Base-by-base conservation (phyloP, 2,329 filamentous ascomycete species). In the Colletotrichum nymphaeae region DNA sequence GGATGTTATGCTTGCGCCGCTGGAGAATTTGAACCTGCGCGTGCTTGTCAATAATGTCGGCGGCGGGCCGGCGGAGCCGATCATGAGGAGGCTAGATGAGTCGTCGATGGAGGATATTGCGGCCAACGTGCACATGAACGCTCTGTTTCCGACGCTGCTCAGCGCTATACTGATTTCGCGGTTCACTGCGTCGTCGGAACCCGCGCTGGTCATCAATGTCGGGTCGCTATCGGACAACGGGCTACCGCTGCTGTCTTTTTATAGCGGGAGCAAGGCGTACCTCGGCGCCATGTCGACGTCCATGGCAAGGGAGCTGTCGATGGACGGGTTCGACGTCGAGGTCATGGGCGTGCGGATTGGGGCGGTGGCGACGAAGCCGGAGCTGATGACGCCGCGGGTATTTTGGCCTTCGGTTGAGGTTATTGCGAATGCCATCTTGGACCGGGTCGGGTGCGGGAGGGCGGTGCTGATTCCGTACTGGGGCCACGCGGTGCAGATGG, bases 31-130 rank as follows among this genome's bases (percentile, higher is more conserved):
- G 60, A 77, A 76, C 59, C 55, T 77, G 52, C 73, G 73, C 22
- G 75, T 77, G 28, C 67, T 77, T 37, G 60, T 77, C 67, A 77
- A 77, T 46, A 77, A 77, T 37, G 76, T 75, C 19, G 76, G 76
- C 55, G 72, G 72, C 12, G 35, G 53, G 22, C 59, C 53, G 14
- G 49, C 42, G 28, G 28, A n/a, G 5, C 68, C 67, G 24, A 58
- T 72, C 24, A 42, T 71, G 67, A 56, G 62, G 49, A 62, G 71
- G 4, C 49, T 74, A 56, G 71, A 74, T 26, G 42, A 74, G 28
- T 56, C 35, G 2, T 37, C 69, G 3, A 58, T 42, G 55, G 60
- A 69, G 24, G 69, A 66, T 9, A 63, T 69, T 7, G 37, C 60
- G n/a, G 55, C 56, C n/a, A 65, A 56, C 26, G 65, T 74, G 7